Percentiles rank a stretch among this genome's conserved stretches.
Evolutionary conservation across 192 early-diverging fungal species (phyloP).

Genomic region (Coemansia sp.): DNA sequence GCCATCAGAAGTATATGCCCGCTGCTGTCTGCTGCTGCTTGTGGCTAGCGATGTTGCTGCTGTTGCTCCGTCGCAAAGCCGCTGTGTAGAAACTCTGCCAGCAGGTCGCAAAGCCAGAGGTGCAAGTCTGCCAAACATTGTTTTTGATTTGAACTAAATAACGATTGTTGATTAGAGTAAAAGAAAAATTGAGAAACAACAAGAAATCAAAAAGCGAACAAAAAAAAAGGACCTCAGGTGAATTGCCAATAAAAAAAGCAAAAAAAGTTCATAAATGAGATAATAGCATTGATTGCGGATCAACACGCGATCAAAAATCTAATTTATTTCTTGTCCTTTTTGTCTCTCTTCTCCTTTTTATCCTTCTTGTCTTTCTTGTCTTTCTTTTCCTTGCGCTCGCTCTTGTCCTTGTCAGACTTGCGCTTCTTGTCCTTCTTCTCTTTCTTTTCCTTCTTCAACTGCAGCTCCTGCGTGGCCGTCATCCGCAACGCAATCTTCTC

Average conservation of each 20-base stretch:
- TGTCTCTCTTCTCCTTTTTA: conserved; percentile 26
- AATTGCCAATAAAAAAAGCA: background rate
- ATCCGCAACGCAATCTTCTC: conserved; percentile 67
- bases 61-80: background rate
- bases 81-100: background rate
- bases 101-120: background rate
- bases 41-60: background rate
- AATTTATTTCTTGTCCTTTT: conserved; percentile 32
- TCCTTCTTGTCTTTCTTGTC: conserved; percentile 39
- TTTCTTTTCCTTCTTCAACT: conserved; percentile 56
- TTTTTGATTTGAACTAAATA: no score
- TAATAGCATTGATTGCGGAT: background rate
- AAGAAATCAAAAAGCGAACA: background rate
- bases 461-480: conserved; percentile 36
- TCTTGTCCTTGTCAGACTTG: conserved; percentile 28
- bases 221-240: background rate
- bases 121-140: background rate
- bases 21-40: background rate
- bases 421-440: conserved; percentile 26
- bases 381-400: conserved; percentile 36
- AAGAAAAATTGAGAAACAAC: background rate
- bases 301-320: conserved; percentile 3
- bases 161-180: background rate
- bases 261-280: background rate
- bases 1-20: background rate